Evolutionary conservation across 2,329 filamentous ascomycete genomes (phyloP).

Genomic region (Chaetomiaceae sp.): DNA sequence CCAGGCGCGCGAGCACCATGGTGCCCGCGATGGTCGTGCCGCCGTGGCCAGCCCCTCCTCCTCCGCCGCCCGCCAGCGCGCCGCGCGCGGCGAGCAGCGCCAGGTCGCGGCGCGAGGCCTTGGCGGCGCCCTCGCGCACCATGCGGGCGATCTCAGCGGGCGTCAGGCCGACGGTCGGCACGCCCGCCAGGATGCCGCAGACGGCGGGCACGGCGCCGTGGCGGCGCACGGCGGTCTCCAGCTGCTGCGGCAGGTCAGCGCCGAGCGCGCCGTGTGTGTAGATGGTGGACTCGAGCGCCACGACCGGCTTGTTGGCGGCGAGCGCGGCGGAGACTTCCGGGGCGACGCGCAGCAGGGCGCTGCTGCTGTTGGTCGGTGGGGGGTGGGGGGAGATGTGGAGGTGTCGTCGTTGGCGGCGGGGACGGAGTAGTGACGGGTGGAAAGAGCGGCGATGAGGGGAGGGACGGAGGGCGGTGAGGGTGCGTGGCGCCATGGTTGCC

Average conservation of each 20-base stretch:
- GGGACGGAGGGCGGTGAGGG: constrained; percentile 8
- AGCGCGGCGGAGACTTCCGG: constrained; percentile 79
- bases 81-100: constrained; percentile 64
- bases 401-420: too few species aligned
- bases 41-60: constrained; percentile 57
- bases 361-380: constrained; percentile 18
- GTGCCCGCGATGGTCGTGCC: constrained; percentile 92
- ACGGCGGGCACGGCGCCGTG: constrained; percentile 85
- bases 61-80: constrained; percentile 48
- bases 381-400: not conserved
- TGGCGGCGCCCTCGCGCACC: constrained; percentile 65
- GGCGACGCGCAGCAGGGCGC: constrained; percentile 59
- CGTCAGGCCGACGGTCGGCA: constrained; percentile 72
- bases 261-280: constrained; percentile 91
- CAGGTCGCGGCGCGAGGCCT: constrained; percentile 82
- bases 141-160: constrained; percentile 68
- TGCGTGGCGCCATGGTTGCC: constrained; percentile 4
- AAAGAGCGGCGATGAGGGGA: too few species aligned
- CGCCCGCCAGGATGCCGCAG: constrained; percentile 78
- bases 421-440: too few species aligned
- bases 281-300: constrained; percentile 91
- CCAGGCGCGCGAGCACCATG: constrained; percentile 79
- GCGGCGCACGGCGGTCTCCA: constrained; percentile 74
- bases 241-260: constrained; percentile 48
- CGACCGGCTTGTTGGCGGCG: constrained; percentile 68